These are phyloP conservation scores for Mucor lusitanicus DNA, from an alignment of 371 early-diverging fungal species.

Conservation along the genomic window DNA sequence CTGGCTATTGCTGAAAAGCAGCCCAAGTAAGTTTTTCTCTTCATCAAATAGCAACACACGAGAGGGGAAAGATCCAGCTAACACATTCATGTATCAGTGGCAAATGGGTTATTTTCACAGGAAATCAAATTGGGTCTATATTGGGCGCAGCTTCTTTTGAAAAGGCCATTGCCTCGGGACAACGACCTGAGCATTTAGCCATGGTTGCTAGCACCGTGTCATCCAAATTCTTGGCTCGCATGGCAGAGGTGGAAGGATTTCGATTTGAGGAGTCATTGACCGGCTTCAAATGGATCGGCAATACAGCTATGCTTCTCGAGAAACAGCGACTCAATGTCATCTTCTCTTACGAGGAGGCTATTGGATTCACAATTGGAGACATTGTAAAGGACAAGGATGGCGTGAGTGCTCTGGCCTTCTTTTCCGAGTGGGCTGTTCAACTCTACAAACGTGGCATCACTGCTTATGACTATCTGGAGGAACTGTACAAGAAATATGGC, in stretches of 20 bases:
- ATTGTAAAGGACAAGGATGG: constrained; percentile 88
- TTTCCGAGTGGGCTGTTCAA: constrained; percentile 80
- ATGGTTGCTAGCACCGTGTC: constrained; percentile 92
- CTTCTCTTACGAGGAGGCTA: constrained; percentile 95
- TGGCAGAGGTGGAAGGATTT: constrained; percentile 81
- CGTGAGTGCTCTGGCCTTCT: constrained; percentile 78
- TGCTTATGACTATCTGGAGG: constrained; percentile 68
- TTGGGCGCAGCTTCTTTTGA: constrained; percentile 78
- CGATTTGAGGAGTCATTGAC: constrained; percentile 90
- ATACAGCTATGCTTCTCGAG: constrained; percentile 70
- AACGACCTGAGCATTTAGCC: constrained; percentile 60
- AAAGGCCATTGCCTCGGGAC: constrained; percentile 56
- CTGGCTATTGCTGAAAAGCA: constrained; percentile 87
- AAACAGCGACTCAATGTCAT: constrained; percentile 62
- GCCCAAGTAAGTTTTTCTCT: constrained; percentile 29
- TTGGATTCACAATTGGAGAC: constrained; percentile 82
- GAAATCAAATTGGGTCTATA: constrained; percentile 91
- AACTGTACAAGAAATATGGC: constrained; percentile 84
- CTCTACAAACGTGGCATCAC: constrained; percentile 66
- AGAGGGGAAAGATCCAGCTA: not conserved
- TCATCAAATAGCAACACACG: not conserved
- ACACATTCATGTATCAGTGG: constrained; percentile 32
- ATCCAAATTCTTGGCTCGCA: constrained; percentile 79
- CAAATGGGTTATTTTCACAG: constrained; percentile 84
- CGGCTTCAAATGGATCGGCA: constrained; percentile 97